Percentiles rank a stretch among this genome's conserved stretches.
Conservation (phyloP, 495 filamentous ascomycete species). For the Hypoxylon fragiforme region DNA sequence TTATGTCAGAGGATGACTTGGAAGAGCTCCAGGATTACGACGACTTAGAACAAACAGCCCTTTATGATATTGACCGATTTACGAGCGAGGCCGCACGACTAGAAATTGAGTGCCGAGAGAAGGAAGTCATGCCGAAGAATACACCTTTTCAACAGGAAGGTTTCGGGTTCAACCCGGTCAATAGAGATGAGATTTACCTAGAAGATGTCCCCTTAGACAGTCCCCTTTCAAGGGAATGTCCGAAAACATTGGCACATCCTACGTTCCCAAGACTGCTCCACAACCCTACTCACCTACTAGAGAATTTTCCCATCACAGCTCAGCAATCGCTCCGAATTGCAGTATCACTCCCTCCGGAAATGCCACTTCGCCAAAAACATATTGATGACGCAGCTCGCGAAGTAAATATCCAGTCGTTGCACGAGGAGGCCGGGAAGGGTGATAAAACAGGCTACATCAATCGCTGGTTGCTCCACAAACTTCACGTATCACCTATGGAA, state of each 20-base stretch:
- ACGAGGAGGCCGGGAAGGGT: conserved; percentile 22
- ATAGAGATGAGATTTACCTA: conserved; percentile 34
- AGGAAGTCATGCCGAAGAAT: conserved; percentile 28
- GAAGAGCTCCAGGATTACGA: conserved; percentile 36
- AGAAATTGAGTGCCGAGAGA: conserved; percentile 31
- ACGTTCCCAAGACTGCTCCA: conserved; percentile 28
- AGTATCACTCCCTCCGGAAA: conserved; percentile 19
- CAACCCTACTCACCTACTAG: conserved; percentile 34
- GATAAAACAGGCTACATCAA: conserved; percentile 50
- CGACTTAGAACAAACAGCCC: conserved; percentile 28
- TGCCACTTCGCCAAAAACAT: conserved; percentile 23
- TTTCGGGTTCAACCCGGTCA: conserved; percentile 27
- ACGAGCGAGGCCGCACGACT: conserved; percentile 20
- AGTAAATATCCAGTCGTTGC: conserved; percentile 32
- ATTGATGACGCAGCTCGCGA: conserved; percentile 35
- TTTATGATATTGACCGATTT: conserved; percentile 29
- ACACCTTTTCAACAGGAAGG: conserved; percentile 30
- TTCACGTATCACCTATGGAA: conserved; percentile 49
- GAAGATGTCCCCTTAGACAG: conserved; percentile 15
- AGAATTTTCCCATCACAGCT: conserved; percentile 31
- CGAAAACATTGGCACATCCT: conserved; percentile 27
- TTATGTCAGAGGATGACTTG: conserved; percentile 36
- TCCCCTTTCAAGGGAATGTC: conserved; percentile 6
- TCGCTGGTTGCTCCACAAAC: conserved; percentile 51
- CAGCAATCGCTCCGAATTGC: conserved; percentile 31